A percentile compares a stretch with the other conserved stretches of the same genome.
Conservation (phyloP, 2,329 filamentous ascomycete genomes). For the Penicillium sp. region DNA sequence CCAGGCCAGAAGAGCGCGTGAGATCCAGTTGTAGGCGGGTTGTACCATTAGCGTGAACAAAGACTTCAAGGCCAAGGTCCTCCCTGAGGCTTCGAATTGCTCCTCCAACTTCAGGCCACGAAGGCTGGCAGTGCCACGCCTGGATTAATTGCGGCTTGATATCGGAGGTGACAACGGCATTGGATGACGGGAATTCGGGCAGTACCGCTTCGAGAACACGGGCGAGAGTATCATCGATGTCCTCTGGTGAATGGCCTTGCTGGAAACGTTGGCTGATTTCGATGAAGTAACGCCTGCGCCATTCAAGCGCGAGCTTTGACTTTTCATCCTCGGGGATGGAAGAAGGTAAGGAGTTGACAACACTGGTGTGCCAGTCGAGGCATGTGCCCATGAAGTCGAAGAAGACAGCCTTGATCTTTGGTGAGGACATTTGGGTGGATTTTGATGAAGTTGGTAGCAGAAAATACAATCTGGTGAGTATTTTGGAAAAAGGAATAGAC, state of each 20-base stretch:
- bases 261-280: constrained; percentile 47
- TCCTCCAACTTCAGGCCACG: constrained; percentile 56
- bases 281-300: constrained; percentile 57
- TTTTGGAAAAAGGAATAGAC: too few relatives aligned
- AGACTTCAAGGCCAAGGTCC: constrained; percentile 44
- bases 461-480: too few relatives aligned
- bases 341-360: constrained; percentile 41
- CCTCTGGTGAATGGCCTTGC: constrained; percentile 45
- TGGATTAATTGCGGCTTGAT: constrained; percentile 31
- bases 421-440: not conserved
- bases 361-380: constrained; percentile 57
- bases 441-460: too few relatives aligned
- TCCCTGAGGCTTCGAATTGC: constrained; percentile 48
- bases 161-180: constrained; percentile 22
- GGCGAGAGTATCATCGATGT: constrained; percentile 57
- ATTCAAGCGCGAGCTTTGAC: constrained; percentile 53
- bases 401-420: constrained; percentile 52
- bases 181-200: constrained; percentile 21
- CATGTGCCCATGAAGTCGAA: constrained; percentile 66
- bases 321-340: constrained; percentile 35
- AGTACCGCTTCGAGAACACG: constrained; percentile 47
- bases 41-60: constrained; percentile 61
- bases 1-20: constrained; percentile 50
- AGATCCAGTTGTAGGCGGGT: constrained; percentile 61
- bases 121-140: constrained; percentile 55